These are phyloP conservation scores for Raddia distichophylla DNA, from an alignment of 176 grass and related monocot genomes.

Conservation along the genomic window DNA sequence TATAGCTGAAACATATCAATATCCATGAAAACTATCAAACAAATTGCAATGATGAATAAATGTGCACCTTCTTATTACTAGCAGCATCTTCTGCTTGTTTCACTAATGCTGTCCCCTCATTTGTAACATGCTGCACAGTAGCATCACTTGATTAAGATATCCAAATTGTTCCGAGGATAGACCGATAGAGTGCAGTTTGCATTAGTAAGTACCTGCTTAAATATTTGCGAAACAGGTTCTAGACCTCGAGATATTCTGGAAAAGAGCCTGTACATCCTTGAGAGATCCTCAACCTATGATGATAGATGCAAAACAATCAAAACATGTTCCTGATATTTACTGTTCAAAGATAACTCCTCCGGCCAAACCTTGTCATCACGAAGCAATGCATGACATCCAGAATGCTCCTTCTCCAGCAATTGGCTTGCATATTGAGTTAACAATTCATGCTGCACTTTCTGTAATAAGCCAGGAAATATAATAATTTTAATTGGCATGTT, in stretches of 20 bases:
- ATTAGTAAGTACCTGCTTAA: slow-evolving; percentile 71
- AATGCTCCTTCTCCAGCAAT: slow-evolving; percentile 90
- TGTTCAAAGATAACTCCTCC: background rate
- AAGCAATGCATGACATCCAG: slow-evolving; percentile 79
- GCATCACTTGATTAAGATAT: slow-evolving; percentile 8
- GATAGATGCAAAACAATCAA: slow-evolving; percentile 31
- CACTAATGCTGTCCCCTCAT: slow-evolving; percentile 78
- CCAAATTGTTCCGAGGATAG: slow-evolving; percentile 20
- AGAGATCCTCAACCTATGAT: slow-evolving; percentile 76
- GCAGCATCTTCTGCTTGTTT: slow-evolving; percentile 97
- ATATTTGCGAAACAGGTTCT: slow-evolving; percentile 86
- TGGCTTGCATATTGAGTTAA: slow-evolving; percentile 74
- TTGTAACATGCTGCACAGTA: slow-evolving; percentile 83
- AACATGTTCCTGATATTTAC: slow-evolving; percentile 2
- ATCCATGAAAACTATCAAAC: background rate
- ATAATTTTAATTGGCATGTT: background rate
- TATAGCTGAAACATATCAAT: slow-evolving; percentile 1
- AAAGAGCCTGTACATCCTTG: slow-evolving; percentile 92
- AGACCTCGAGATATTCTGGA: slow-evolving; percentile 81
- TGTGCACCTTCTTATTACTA: slow-evolving; percentile 72
- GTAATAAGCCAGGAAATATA: slow-evolving; percentile 25
- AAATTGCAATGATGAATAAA: slow-evolving; percentile 14
- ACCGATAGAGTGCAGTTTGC: slow-evolving; percentile 4
- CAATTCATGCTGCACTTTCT: slow-evolving; percentile 94
- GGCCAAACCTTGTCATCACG: slow-evolving; percentile 78